A percentile compares a stretch with the other conserved stretches of the same genome.
phyloP scores from a whole-genome alignment of 495 filamentous ascomycete species.

The Saxispiralis lemnorum region DNA sequence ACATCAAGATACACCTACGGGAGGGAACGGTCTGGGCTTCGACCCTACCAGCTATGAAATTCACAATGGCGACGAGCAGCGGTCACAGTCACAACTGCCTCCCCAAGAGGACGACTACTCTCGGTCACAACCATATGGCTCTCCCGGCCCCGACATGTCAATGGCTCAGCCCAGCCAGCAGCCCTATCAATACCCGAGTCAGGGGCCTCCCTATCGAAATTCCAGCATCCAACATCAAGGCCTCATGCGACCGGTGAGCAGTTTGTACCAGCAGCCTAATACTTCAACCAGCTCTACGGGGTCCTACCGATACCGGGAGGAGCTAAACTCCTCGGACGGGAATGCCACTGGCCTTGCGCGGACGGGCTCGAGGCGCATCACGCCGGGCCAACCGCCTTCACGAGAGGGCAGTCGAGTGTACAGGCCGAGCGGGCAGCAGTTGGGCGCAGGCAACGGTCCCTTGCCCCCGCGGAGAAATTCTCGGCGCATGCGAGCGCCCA shows the following conservation, averaged over 20 bases:
- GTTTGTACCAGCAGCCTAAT: constrained; percentile 25
- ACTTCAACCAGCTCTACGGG: constrained; percentile 22
- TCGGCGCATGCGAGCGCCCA: constrained; percentile 38
- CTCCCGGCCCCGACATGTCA: too few relatives aligned
- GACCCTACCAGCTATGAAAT: constrained; percentile 17
- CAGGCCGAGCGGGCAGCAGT: constrained; percentile 33
- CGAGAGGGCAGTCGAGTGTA: constrained; percentile 40
- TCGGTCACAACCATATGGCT: too few relatives aligned
- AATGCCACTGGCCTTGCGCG: constrained; percentile 4
- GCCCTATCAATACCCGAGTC: constrained; percentile 1
- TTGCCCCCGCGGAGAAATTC: constrained; percentile 47
- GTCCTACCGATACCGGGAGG: constrained; percentile 25
- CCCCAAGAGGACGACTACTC: too few relatives aligned
- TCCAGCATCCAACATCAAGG: background rate
- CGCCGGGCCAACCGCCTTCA: constrained; percentile 14
- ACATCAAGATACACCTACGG: background rate
- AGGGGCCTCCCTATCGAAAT: constrained; percentile 17
- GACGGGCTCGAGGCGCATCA: constrained; percentile 24
- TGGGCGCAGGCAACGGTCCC: constrained; percentile 36
- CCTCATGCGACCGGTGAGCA: constrained; percentile 8
- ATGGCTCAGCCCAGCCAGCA: background rate
- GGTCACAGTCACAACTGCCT: background rate
- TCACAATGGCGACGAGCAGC: background rate
- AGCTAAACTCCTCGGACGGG: constrained; percentile 12
- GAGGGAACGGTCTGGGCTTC: constrained; percentile 19